A percentile compares a stretch with the other conserved stretches of the same genome.
Evolutionary conservation across 805 yeast genomes (phyloP).

Genomic region (Saccharomyces paradoxus): DNA sequence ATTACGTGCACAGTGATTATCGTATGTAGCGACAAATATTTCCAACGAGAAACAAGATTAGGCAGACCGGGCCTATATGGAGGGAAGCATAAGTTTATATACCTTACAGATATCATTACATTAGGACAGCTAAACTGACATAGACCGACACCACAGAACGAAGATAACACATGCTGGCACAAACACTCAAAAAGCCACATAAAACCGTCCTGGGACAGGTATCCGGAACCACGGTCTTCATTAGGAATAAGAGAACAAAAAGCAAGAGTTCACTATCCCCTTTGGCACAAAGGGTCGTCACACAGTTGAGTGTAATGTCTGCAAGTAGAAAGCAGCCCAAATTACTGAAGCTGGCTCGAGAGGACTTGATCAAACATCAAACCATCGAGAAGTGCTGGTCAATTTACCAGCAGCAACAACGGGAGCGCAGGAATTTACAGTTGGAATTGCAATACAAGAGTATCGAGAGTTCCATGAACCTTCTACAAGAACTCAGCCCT

Average conservation of each 20-base stretch:
- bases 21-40: background rate
- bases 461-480: conserved; percentile 65
- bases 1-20: background rate
- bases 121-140: background rate
- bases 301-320: conserved; percentile 67
- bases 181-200: background rate
- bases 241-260: conserved; percentile 46
- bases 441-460: conserved; percentile 55
- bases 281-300: conserved; percentile 40
- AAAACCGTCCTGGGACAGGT: conserved; percentile 1
- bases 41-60: background rate
- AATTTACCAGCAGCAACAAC: conserved; percentile 45
- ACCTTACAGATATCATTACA: background rate
- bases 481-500: conserved; percentile 45
- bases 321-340: conserved; percentile 87
- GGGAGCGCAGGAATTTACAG: conserved; percentile 34
- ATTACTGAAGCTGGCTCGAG: conserved; percentile 56
- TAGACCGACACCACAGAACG: background rate
- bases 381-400: conserved; percentile 82
- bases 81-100: background rate
- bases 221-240: conserved; percentile 14
- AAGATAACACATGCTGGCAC: conserved; percentile 1
- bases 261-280: conserved; percentile 35
- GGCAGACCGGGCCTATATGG: background rate
- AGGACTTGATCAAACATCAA: conserved; percentile 79